Evolutionary conservation across 768 basidiomycete genomes (phyloP), one percentile per base, ranked within the genome.

Genomic region (Serendipita indica): DNA sequence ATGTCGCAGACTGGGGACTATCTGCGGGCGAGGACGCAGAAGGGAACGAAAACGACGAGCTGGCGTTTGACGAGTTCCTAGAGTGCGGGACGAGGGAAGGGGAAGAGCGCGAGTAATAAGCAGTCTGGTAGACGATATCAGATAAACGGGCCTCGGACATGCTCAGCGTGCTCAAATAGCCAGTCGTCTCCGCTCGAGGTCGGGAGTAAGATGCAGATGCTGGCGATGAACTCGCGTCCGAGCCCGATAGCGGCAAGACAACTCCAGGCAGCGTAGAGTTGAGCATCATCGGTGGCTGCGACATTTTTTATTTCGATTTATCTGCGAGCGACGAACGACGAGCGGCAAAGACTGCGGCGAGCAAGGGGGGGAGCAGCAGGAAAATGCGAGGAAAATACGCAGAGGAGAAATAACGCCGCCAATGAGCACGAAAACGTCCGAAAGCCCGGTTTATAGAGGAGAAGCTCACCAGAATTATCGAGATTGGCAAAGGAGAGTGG

Each of bases 1-100:
- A 86, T 73, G 71, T 81, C 83, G 71, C 80, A 78, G 69, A 85
- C n/a, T 84, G 84, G 58, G 84, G 82, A 4, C 83, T 84, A 73
- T 84, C 78, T 61, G 69, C 72, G 63, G 76, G 73, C 59, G 77
- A 71, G 49, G 66, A 65, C 63, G 76, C 63, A 66, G 72, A 75
- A 32, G 68, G 61, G 56, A 72, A 67, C 20, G 71, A 60, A 64
- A 76, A 68, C 33, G 76, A 69, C 64, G 74, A 79, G 28, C 68
- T 62, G 20, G 67, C 60, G 46, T 41, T 60, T 34, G 63, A 60
- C 39, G 64, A 62, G 65, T 69, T 68, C 64, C 77, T 75, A 60
- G 69, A 65, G 65, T 75, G 73, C 67, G 78, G 74, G 63, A 63
- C 56, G 54, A 63, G 66, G 70, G 49, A 54, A 33, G 49, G 49